Conservation (phyloP, 2,329 filamentous ascomycete species). For the Colletotrichum lini region DNA sequence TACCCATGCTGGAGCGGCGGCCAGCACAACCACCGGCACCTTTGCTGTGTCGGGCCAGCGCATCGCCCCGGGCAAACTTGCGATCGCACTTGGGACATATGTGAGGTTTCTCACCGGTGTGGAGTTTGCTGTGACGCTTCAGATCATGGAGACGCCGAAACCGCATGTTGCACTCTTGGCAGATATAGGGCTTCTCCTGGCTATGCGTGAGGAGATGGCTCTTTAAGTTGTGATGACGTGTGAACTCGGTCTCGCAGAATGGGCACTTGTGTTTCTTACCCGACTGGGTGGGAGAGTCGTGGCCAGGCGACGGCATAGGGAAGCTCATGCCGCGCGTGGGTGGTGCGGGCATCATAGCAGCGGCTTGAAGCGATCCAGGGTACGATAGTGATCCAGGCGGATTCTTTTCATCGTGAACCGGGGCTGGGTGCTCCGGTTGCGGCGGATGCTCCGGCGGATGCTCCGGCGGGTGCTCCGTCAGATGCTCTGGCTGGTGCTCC, state of each 20-base stretch:
- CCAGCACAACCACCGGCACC: slow-evolving; percentile 96
- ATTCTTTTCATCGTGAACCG: slow-evolving; percentile 66
- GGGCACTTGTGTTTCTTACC: slow-evolving; percentile 96
- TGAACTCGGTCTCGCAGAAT: slow-evolving; percentile 97
- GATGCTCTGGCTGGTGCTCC: background rate
- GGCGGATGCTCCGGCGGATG: slow-evolving; percentile 62
- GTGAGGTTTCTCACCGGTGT: slow-evolving; percentile 96
- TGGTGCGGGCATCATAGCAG: slow-evolving; percentile 59
- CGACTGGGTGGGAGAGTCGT: slow-evolving; percentile 66
- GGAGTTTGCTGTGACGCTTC: slow-evolving; percentile 95
- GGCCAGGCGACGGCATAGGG: slow-evolving; percentile 64
- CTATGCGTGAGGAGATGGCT: slow-evolving; percentile 97
- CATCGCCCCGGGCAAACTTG: slow-evolving; percentile 95
- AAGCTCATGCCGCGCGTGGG: slow-evolving; percentile 69
- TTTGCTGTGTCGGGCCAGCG: slow-evolving; percentile 93
- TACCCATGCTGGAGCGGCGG: slow-evolving; percentile 86
- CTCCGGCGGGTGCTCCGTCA: background rate
- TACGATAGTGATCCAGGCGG: slow-evolving; percentile 69
- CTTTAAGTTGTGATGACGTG: slow-evolving; percentile 96
- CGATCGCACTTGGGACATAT: slow-evolving; percentile 95
- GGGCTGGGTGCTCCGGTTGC: slow-evolving; percentile 55
- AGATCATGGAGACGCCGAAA: slow-evolving; percentile 95
- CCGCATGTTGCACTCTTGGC: slow-evolving; percentile 91
- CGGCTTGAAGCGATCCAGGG: slow-evolving; percentile 64
- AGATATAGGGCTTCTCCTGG: slow-evolving; percentile 97